Base-by-base conservation (phyloP, 176 grass and related monocot species). In the Poa pratensis region DNA sequence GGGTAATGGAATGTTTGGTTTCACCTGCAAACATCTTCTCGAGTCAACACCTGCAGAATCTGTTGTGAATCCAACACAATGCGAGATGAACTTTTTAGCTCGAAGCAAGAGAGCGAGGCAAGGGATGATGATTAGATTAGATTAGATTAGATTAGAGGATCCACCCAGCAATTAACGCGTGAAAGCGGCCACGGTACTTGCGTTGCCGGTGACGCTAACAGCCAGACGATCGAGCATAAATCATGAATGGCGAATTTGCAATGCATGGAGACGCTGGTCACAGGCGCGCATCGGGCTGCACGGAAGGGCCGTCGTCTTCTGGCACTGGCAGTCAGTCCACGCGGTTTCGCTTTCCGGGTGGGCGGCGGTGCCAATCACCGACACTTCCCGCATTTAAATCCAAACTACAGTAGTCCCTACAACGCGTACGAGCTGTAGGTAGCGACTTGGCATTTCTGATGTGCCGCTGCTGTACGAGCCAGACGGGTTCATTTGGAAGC, bases 331-430 rank as follows among this genome's bases (percentile, higher is more conserved):
- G 34, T 35, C 66, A 22, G 69, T 45, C 69, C 69, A 72, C 69
- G 69, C 69, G 42, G n/a, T 72, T 72, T 46, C 40, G 69, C 40
- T 72, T 26, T 24, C 69, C 12, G 69, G 69, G 69, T 48, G n/a
- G 40, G 66, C 66, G 66, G 69, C n/a, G 69, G 65, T 39, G 32
- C 12, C n/a, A 43, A 22, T 71, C 68, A 71, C 20, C 68, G 68
- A 71, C 68, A 71, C 39, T 22, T 20, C 4, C 39, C n/a, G 0
- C 68, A 45, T 71, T 45, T 45, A n/a, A 71, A 20, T 16, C 69
- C 20, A 24, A 46, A n/a, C 4, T n/a, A n/a, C 14, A 7, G 19
- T n/a, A 46, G 45, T 13, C 54, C 3, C 67, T 69, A 69, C 66
- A 3, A 20, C 35, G 34, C n/a, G 19, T n/a, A n/a, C 19, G 35